These are phyloP conservation scores for Asterochloris sp. DNA, from an alignment of 139 green algal species.

Conservation along the genomic window DNA sequence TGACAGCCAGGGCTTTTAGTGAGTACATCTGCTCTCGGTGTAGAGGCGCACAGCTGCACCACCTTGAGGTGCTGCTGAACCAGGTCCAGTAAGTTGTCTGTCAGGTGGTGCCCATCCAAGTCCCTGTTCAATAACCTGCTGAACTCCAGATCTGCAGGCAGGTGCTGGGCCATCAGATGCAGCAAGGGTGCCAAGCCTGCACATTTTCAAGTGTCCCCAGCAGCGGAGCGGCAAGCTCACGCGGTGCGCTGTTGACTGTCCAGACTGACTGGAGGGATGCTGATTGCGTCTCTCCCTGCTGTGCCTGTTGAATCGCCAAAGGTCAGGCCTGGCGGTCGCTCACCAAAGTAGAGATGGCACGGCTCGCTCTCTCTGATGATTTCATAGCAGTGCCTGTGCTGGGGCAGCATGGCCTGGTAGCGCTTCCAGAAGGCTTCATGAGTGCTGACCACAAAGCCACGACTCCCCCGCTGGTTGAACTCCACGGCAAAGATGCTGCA, in stretches of 20 bases:
- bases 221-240: background rate
- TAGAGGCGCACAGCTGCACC: background rate
- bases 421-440: constrained; percentile 34
- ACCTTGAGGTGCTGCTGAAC: constrained; percentile 31
- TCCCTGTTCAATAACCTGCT: constrained; percentile 38
- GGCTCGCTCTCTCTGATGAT: constrained; percentile 62
- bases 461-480: background rate
- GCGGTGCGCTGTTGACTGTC: background rate
- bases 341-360: constrained; percentile 91
- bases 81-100: constrained; percentile 52
- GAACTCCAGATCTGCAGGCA: constrained; percentile 36
- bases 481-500: constrained; percentile 32
- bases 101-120: constrained; percentile 53
- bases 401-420: constrained; percentile 17
- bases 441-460: constrained; percentile 37
- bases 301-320: background rate
- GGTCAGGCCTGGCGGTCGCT: background rate
- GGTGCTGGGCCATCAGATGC: constrained; percentile 17
- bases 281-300: background rate
- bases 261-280: background rate
- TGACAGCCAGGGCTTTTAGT: background rate
- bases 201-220: background rate
- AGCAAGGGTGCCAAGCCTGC: background rate
- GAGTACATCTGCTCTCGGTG: background rate
- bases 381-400: constrained; percentile 52